Evolutionary conservation across 2,329 filamentous ascomycete species (phyloP).

Genomic region (Claviceps maximensis): DNA sequence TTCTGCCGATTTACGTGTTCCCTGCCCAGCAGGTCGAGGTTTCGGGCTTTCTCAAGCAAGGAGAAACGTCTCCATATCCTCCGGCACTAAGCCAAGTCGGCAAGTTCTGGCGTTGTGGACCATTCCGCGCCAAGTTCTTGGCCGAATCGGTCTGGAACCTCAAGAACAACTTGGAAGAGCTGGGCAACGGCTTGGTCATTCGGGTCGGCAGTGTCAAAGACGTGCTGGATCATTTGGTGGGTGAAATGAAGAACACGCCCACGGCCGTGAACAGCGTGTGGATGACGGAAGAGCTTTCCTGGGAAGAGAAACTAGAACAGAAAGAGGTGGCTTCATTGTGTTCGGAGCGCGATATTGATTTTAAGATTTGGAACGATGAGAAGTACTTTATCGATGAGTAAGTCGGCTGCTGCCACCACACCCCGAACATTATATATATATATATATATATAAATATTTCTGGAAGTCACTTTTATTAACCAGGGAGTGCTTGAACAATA

Average conservation of each 20-base stretch:
- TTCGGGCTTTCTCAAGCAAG: conserved; percentile 53
- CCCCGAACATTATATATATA: no score
- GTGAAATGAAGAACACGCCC: conserved; percentile 28
- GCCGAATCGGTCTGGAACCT: conserved; percentile 62
- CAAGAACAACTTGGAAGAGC: conserved; percentile 44
- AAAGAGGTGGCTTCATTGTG: conserved; percentile 39
- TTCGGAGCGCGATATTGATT: conserved; percentile 38
- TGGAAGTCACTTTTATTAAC: background rate
- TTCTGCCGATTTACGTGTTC: conserved; percentile 60
- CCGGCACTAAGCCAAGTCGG: conserved; percentile 53
- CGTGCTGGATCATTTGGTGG: conserved; percentile 44
- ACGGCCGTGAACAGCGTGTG: conserved; percentile 49
- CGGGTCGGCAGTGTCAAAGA: conserved; percentile 49
- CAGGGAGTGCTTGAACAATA: conserved; percentile 17
- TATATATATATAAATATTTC: no score
- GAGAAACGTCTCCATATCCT: conserved; percentile 48
- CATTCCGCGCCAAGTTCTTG: conserved; percentile 57
- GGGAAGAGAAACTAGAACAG: conserved; percentile 57
- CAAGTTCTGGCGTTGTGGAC: conserved; percentile 61
- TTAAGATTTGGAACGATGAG: conserved; percentile 57
- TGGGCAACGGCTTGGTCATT: conserved; percentile 49
- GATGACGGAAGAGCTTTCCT: conserved; percentile 59
- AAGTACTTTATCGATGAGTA: conserved; percentile 74
- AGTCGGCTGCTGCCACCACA: conserved; percentile 20
- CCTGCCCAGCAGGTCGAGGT: conserved; percentile 59